These are phyloP conservation scores for Platanthera guangdongensis DNA, from an alignment of 106 monocot genomes.

Conservation along the genomic window DNA sequence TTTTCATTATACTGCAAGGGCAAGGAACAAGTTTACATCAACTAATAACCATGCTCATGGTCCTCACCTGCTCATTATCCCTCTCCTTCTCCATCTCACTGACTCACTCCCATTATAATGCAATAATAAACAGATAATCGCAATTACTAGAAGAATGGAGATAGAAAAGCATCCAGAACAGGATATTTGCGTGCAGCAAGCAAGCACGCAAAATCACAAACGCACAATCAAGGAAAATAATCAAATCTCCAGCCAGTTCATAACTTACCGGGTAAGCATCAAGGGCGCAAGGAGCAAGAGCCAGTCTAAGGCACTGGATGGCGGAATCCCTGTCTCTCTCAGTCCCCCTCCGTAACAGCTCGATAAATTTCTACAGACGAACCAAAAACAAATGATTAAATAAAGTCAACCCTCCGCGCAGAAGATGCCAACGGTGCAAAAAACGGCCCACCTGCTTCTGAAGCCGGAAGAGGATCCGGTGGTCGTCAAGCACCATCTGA, in stretches of 20 bases:
- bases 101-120: too few relatives aligned
- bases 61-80: too few relatives aligned
- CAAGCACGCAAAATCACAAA: neutral
- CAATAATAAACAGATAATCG: neutral
- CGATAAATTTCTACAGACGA: slow-evolving; percentile 67
- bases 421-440: neutral
- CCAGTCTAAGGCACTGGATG: slow-evolving; percentile 57
- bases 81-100: too few relatives aligned
- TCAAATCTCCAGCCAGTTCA: neutral
- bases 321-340: slow-evolving; percentile 56
- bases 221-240: neutral
- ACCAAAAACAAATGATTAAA: slow-evolving; percentile 5
- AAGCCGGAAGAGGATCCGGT: slow-evolving; percentile 76
- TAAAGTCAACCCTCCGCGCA: neutral
- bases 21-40: too few relatives aligned
- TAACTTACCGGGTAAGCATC: slow-evolving; percentile 84
- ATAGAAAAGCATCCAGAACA: neutral
- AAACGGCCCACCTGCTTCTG: slow-evolving; percentile 68
- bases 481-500: slow-evolving; percentile 65
- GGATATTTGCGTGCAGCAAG: neutral
- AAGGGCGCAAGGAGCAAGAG: slow-evolving; percentile 87
- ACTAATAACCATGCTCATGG: too few relatives aligned
- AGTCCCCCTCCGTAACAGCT: slow-evolving; percentile 75
- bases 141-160: neutral
- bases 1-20: too few relatives aligned